phyloP scores from a whole-genome alignment of 2,329 filamentous ascomycete species.

The Torrubiella hemipterigena region DNA sequence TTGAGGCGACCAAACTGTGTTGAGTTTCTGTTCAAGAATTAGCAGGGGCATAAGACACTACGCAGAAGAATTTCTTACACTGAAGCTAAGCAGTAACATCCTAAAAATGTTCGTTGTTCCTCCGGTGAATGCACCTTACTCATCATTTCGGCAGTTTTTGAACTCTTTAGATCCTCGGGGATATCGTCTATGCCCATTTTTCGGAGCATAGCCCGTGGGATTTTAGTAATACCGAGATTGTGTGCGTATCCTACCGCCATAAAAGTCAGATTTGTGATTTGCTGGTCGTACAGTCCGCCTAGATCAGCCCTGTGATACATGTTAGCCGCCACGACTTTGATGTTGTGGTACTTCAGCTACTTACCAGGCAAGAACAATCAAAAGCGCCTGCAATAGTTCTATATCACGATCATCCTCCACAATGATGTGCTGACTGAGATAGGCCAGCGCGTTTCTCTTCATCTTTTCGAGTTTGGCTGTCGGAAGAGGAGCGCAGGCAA shows the following conservation, averaged over 20 bases:
- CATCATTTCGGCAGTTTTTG: conserved; percentile 8
- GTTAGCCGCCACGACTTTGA: not conserved
- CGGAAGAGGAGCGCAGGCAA: conserved; percentile 20
- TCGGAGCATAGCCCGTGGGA: conserved; percentile 4
- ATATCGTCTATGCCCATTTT: conserved; percentile 6
- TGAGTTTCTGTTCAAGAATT: conserved; percentile 23
- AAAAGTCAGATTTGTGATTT: conserved; percentile 24
- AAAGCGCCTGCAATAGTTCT: conserved; percentile 32
- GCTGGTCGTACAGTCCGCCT: conserved; percentile 20
- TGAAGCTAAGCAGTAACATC: conserved; percentile 26
- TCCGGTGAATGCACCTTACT: conserved; percentile 19
- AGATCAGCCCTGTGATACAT: conserved; percentile 19
- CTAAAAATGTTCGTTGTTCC: conserved; percentile 25
- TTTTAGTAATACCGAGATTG: conserved; percentile 21
- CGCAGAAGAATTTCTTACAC: conserved; percentile 16
- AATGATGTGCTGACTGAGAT: conserved; percentile 28
- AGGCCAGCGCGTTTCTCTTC: conserved; percentile 26
- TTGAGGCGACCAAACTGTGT: conserved; percentile 22
- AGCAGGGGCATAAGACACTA: too few relatives aligned
- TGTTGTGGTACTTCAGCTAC: conserved; percentile 3
- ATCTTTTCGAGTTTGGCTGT: conserved; percentile 21
- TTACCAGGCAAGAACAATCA: conserved; percentile 34
- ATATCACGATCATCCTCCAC: conserved; percentile 26
- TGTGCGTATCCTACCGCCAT: conserved; percentile 28
- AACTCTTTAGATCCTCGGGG: conserved; percentile 7